These are phyloP conservation scores for Mucor velutinosus DNA, from an alignment of 371 early-diverging fungal genomes.

Conservation along the genomic window DNA sequence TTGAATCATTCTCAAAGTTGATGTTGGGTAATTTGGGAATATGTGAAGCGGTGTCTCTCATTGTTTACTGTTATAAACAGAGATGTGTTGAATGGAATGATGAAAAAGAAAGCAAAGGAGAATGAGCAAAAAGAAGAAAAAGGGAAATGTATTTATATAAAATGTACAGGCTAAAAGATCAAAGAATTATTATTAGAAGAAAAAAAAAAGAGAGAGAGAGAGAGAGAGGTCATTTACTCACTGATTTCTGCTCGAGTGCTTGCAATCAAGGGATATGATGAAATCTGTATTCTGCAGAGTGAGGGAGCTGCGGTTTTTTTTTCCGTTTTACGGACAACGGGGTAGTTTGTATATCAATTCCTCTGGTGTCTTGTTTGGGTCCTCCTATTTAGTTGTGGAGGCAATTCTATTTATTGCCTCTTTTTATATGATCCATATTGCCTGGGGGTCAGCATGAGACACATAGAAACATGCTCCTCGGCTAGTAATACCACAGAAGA, in stretches of 20 bases:
- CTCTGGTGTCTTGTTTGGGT: neutral
- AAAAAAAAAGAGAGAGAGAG: neutral
- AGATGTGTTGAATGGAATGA: neutral
- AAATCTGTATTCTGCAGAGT: constrained; percentile 12
- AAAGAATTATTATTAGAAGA: neutral
- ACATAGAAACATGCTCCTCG: constrained; percentile 12
- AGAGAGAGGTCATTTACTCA: neutral
- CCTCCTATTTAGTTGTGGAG: neutral
- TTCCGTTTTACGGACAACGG: constrained; percentile 17
- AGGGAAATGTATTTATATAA: neutral
- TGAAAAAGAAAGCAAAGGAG: neutral
- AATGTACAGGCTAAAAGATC: neutral
- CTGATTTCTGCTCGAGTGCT: constrained; percentile 1
- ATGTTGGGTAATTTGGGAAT: constrained; percentile 11
- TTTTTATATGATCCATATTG: neutral
- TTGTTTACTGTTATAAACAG: neutral
- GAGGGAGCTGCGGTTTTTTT: constrained; percentile 1
- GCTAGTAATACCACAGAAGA: neutral
- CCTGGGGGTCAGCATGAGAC: neutral
- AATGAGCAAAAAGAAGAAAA: neutral
- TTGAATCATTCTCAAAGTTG: constrained; percentile 1
- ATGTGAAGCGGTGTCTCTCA: constrained; percentile 4
- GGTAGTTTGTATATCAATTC: constrained; percentile 12
- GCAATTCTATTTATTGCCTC: neutral
- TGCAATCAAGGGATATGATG: constrained; percentile 1